Evolutionary conservation across 257 asterid species (phyloP).

Genomic region (Ligustrum vulgare): DNA sequence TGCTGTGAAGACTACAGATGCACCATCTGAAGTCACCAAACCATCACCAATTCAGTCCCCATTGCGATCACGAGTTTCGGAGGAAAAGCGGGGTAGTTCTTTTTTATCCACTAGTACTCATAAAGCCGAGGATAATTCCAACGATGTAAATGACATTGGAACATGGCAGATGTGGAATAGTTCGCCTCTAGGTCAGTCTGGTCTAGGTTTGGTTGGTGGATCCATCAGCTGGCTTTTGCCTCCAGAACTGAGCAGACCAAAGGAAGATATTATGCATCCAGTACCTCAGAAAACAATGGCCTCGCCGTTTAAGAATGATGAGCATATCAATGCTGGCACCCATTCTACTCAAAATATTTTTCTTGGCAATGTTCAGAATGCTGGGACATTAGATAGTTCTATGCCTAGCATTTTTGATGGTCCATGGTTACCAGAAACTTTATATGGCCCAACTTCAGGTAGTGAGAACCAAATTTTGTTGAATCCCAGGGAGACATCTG

Average conservation of each 20-base stretch:
- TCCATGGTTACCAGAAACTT: slow-evolving; percentile 62
- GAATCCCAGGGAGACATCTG: slow-evolving; percentile 54
- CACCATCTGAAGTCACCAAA: slow-evolving; percentile 61
- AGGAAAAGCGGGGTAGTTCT: slow-evolving; percentile 45
- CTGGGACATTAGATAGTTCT: slow-evolving; percentile 50
- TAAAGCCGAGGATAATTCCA: slow-evolving; percentile 47
- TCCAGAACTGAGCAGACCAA: slow-evolving; percentile 56
- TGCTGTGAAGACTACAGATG: slow-evolving; percentile 43
- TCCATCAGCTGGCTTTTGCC: slow-evolving; percentile 67
- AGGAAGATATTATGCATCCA: slow-evolving; percentile 56
- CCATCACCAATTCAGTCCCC: slow-evolving; percentile 94
- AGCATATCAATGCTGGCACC: slow-evolving; percentile 44
- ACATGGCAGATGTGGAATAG: slow-evolving; percentile 96
- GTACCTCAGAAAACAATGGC: slow-evolving; percentile 87
- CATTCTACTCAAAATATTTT: slow-evolving; percentile 54
- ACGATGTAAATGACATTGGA: slow-evolving; percentile 48
- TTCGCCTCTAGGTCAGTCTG: slow-evolving; percentile 79
- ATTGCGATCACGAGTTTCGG: slow-evolving; percentile 70
- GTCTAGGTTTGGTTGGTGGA: slow-evolving; percentile 73
- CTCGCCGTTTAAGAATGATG: slow-evolving; percentile 84
- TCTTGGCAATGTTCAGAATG: slow-evolving; percentile 62
- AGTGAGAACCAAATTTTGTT: slow-evolving; percentile 16
- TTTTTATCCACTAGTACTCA: slow-evolving; percentile 48
- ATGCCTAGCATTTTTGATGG: slow-evolving; percentile 53
- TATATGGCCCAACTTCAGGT: background rate